phyloP scores from a whole-genome alignment of 2,329 filamentous ascomycete species.

The Monilinia fructicola region DNA sequence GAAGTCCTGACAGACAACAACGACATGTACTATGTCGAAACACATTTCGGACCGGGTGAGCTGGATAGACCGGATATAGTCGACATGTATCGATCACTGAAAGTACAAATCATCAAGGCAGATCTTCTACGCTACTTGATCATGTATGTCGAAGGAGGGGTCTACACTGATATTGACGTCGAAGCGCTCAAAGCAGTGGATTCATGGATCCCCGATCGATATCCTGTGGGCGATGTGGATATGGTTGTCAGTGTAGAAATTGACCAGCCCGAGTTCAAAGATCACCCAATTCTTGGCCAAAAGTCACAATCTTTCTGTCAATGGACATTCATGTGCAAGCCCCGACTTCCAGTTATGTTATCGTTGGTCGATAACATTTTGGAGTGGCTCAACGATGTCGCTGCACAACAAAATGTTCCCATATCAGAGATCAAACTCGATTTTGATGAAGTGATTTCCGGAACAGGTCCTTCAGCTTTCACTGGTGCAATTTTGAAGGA shows the following conservation, averaged over 20 bases:
- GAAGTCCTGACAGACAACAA: constrained; percentile 60
- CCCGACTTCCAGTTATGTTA: constrained; percentile 66
- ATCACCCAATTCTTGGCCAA: constrained; percentile 64
- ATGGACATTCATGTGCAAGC: constrained; percentile 73
- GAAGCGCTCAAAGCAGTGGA: constrained; percentile 52
- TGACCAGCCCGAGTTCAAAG: constrained; percentile 63
- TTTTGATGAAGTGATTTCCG: constrained; percentile 70
- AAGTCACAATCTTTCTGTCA: constrained; percentile 73
- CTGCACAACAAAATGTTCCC: constrained; percentile 56
- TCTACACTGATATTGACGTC: constrained; percentile 61
- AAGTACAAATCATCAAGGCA: constrained; percentile 63
- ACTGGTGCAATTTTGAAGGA: constrained; percentile 63
- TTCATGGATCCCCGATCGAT: constrained; percentile 61
- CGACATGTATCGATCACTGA: constrained; percentile 57
- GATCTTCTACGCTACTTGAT: constrained; percentile 64
- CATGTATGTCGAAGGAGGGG: constrained; percentile 64
- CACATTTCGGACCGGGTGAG: constrained; percentile 63
- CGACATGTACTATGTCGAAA: constrained; percentile 65
- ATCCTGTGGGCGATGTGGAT: constrained; percentile 63
- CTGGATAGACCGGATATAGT: constrained; percentile 67
- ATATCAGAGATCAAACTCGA: constrained; percentile 63
- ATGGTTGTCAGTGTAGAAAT: constrained; percentile 71
- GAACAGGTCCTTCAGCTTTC: constrained; percentile 71
- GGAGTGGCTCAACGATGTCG: constrained; percentile 60
- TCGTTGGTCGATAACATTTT: constrained; percentile 67